A percentile compares a stretch with the other conserved stretches of the same genome.
Evolutionary conservation across 2,329 filamentous ascomycete species (phyloP).

Genomic region (Diplocarpon mali): DNA sequence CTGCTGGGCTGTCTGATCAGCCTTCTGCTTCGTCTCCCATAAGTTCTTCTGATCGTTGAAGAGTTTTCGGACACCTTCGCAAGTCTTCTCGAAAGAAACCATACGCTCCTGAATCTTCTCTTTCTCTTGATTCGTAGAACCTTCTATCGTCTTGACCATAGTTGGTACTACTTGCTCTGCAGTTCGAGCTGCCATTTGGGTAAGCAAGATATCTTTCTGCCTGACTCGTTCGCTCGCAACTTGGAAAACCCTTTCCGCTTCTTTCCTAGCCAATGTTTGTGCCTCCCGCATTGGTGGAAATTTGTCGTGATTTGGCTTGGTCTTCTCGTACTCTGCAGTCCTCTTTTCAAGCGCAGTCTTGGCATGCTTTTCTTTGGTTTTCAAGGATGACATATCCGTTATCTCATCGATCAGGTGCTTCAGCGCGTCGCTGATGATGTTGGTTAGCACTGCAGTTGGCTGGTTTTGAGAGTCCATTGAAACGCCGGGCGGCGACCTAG

Average conservation of each 20-base stretch:
- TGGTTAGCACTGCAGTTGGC: neutral
- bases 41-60: slow-evolving; percentile 1
- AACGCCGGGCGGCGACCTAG: neutral
- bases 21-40: neutral
- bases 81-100: slow-evolving; percentile 5
- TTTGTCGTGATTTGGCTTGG: slow-evolving; percentile 9
- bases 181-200: neutral
- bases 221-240: slow-evolving; percentile 1
- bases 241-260: slow-evolving; percentile 9
- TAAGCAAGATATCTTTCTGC: slow-evolving; percentile 1
- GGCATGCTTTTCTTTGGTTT: slow-evolving; percentile 1
- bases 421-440: neutral
- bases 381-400: slow-evolving; percentile 1
- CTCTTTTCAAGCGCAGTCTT: slow-evolving; percentile 4
- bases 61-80: slow-evolving; percentile 3
- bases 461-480: neutral
- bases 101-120: neutral
- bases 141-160: neutral
- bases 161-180: slow-evolving; percentile 4
- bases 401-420: neutral
- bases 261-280: slow-evolving; percentile 7
- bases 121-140: neutral
- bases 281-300: slow-evolving; percentile 12
- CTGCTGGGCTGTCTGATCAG: neutral
- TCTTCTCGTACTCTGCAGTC: slow-evolving; percentile 6